These are phyloP conservation scores for Xylariaceae sp. DNA, from an alignment of 2,329 filamentous ascomycete genomes.

Conservation along the genomic window DNA sequence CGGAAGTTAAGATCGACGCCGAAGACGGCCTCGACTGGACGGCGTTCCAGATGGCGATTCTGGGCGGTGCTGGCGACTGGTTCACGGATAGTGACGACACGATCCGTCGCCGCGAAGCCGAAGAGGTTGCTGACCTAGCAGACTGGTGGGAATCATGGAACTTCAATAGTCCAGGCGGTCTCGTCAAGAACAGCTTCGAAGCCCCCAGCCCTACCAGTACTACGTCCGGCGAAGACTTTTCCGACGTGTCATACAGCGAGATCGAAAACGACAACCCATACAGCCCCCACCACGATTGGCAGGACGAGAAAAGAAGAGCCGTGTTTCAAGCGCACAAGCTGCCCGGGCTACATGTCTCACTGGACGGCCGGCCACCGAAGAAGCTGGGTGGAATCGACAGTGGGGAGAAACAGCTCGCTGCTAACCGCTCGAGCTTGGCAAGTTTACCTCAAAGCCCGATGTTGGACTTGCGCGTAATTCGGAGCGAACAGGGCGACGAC, in stretches of 20 bases:
- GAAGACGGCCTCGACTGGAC: slow-evolving; percentile 59
- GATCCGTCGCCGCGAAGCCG: slow-evolving; percentile 34
- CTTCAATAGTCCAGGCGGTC: slow-evolving; percentile 38
- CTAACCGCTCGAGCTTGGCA: slow-evolving; percentile 29
- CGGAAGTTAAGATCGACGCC: slow-evolving; percentile 32
- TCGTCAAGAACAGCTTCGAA: slow-evolving; percentile 29
- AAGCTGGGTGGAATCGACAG: slow-evolving; percentile 34
- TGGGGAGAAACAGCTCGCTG: slow-evolving; percentile 22
- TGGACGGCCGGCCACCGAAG: not conserved
- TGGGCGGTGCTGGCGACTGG: slow-evolving; percentile 52
- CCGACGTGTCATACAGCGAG: slow-evolving; percentile 24
- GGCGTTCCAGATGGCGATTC: slow-evolving; percentile 61
- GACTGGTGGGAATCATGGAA: slow-evolving; percentile 50
- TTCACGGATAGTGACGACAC: slow-evolving; percentile 40
- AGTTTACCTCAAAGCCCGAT: slow-evolving; percentile 50
- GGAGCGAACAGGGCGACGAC: slow-evolving; percentile 32
- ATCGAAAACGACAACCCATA: slow-evolving; percentile 24
- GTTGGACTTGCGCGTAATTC: slow-evolving; percentile 41
- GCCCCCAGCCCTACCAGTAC: slow-evolving; percentile 27
- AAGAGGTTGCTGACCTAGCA: slow-evolving; percentile 44
- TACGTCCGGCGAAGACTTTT: slow-evolving; percentile 23
- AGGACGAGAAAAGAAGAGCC: not conserved
- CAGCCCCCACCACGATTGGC: slow-evolving; percentile 22
- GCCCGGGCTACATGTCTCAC: too few species aligned
- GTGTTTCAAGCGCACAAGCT: too few species aligned